Evolutionary conservation across 129 eudicot genomes (phyloP), one percentile per base, ranked within the genome.

Genomic region (Ambrosia trifida): DNA sequence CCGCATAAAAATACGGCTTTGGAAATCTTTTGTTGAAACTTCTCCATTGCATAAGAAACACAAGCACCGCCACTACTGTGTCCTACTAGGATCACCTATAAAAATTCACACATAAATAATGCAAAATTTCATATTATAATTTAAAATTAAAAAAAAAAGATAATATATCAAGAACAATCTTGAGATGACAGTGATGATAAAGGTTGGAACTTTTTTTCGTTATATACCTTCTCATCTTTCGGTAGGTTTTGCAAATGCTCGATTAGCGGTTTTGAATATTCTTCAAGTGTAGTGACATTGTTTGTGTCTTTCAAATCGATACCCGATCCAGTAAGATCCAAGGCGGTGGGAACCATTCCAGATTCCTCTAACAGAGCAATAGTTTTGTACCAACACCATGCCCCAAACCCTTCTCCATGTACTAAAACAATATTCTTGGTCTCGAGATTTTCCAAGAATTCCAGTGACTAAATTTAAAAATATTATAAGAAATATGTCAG

Each of bases 351-450:
- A 70, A 72, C 49, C 82, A 95, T 80, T 52, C 96, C 96, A 0
- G 88, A 73, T 80, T 95, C 99, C 79, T 95, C 97, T 69, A 95
- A 81, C 14, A 84, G 76, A 47, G 97, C 88, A 76, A 95, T 88
- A 64, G 78, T 95, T 81, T 95, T 95, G 79, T 95, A 95, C 99
- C 99, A 95, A 72, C 99, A 90, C 99, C 99, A 95, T 75, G 99
- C 99, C 71, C 99, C 99, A 64, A 95, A 90, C 31, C 99, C 99
- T 83, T 90, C 99, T 54, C 99, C 99, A 33, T 95, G 99, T 50
- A 95, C 81, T 82, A 95, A 73, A 72, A 95, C 86, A 57, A 95
- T 20, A 66, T 84, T 88, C 81, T 86, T 90, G 58, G 88, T 85
- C 76, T 84, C 86, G 57, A 95, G 64, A 63, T 85, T 90, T 30